Evolutionary conservation across 352 stramenopile genomes (phyloP), one percentile per base, ranked within the genome.

Genomic region (Hyaloperonospora brassicae): DNA sequence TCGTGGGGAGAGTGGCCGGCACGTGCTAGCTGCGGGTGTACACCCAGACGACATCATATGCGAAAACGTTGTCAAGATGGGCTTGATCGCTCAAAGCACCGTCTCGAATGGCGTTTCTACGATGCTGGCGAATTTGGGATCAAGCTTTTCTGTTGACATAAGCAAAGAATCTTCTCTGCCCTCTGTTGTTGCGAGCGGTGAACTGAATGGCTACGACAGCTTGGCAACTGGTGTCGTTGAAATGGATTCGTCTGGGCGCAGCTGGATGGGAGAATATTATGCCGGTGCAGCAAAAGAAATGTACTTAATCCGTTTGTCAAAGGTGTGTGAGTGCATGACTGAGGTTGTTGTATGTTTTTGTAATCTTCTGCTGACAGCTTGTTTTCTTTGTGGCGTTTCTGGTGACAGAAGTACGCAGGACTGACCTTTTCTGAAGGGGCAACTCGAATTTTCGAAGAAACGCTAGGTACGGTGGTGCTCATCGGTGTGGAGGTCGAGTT

Each of bases 1-100:
- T 17, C 79, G 83, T 49, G 79, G 75, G 46, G 81, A 89, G 57
- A 90, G 70, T 55, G 70, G 76, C 13, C 68, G 84, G 6, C 81
- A 94, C 57, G 88, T 89, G 81, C 60, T 89, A 21, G 76, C 86
- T 22, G 76, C 80, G 12, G 82, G 80, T 11, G 73, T 93, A n/a
- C 69, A 76, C 39, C 62, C 75, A 2, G 78, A 95, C 53, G 77
- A 91, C 27, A 72, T 95, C 31, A 78, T 95, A 35, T 95, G 86
- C 41, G 79, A 95, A 43, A 88, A 95, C 52, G 75, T 88, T 24
- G 87, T 95, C 52, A 93, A 93, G 43, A 92, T 94, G 79, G 84
- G 82, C 2, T 75, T 82, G 13, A 47, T 95, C n/a, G 84, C 86
- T 21, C 83, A 91, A 23, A 93, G 78, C 35, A 57, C 74, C 11